Conservation (phyloP, 352 stramenopile species). For the Phytophthora europaea region DNA sequence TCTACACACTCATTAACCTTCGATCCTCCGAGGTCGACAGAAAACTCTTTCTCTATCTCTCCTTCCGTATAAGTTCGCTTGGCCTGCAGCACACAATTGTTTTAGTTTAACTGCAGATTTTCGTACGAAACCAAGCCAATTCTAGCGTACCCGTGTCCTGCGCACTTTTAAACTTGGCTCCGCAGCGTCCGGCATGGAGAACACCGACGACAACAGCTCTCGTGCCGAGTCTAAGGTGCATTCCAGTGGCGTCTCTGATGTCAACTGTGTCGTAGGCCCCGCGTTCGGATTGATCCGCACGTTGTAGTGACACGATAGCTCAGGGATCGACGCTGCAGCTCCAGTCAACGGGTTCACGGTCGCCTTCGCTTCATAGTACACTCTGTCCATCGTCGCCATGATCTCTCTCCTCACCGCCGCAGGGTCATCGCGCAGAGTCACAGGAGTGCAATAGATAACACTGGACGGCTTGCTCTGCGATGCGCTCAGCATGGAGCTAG, state of each 20-base stretch:
- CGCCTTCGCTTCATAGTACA: conserved; percentile 41
- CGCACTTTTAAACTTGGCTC: conserved; percentile 26
- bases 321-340: conserved; percentile 32
- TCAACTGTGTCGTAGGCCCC: conserved; percentile 32
- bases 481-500: conserved; percentile 23
- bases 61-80: conserved; percentile 22
- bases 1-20: conserved; percentile 34
- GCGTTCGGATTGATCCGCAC: conserved; percentile 28
- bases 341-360: conserved; percentile 28
- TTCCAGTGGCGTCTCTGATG: conserved; percentile 38
- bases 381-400: conserved; percentile 32
- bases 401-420: conserved; percentile 32
- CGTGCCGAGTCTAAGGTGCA: conserved; percentile 33
- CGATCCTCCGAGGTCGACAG: conserved; percentile 30
- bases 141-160: conserved; percentile 27
- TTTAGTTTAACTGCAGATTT: neutral
- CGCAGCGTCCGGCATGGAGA: conserved; percentile 24
- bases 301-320: conserved; percentile 33
- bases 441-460: conserved; percentile 5
- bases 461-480: conserved; percentile 12
- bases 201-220: conserved; percentile 27
- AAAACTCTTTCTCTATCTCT: conserved; percentile 35
- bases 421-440: conserved; percentile 14
- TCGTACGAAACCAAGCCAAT: neutral
- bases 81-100: conserved; percentile 15